Percentiles rank a stretch among this genome's conserved stretches.
Conservation (phyloP, 352 stramenopile species). For the Phytophthora pinifolia region DNA sequence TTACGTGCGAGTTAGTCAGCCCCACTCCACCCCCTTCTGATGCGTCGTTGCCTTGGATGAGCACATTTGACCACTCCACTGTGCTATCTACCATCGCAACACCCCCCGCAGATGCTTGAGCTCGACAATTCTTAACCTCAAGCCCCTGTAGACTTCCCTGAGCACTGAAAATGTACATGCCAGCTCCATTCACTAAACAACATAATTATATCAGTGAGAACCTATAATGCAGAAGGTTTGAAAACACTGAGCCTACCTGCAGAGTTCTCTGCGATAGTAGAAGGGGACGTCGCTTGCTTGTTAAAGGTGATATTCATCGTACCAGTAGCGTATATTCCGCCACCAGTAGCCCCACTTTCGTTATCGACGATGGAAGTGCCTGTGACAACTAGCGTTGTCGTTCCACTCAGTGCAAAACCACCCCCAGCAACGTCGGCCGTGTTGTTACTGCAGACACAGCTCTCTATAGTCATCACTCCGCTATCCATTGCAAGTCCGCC, state of each 20-base stretch:
- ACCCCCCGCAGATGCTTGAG: conserved; percentile 20
- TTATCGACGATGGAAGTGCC: conserved; percentile 20
- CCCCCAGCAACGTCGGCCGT: conserved; percentile 16
- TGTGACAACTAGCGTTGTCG: not conserved
- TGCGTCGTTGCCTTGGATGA: conserved; percentile 19
- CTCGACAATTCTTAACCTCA: conserved; percentile 12
- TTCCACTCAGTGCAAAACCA: conserved; percentile 16
- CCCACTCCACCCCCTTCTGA: conserved; percentile 26
- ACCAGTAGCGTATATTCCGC: conserved; percentile 21
- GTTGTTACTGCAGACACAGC: conserved; percentile 15
- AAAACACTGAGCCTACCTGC: conserved; percentile 21
- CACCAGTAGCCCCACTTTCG: conserved; percentile 10
- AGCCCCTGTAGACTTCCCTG: conserved; percentile 14
- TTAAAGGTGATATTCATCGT: conserved; percentile 14
- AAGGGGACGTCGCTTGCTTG: conserved; percentile 2
- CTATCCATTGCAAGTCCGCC: conserved; percentile 24
- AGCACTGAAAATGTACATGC: conserved; percentile 28
- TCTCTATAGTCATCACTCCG: conserved; percentile 16
- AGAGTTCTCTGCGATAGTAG: conserved; percentile 23
- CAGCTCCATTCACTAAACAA: conserved; percentile 30
- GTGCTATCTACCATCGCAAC: conserved; percentile 24
- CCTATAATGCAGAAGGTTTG: not conserved
- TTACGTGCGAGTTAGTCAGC: conserved; percentile 14
- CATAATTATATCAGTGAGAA: conserved; percentile 1
- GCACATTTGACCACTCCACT: conserved; percentile 17